These are phyloP conservation scores for Opeltia flavorubescens DNA, from an alignment of 495 filamentous ascomycete genomes.

Conservation along the genomic window DNA sequence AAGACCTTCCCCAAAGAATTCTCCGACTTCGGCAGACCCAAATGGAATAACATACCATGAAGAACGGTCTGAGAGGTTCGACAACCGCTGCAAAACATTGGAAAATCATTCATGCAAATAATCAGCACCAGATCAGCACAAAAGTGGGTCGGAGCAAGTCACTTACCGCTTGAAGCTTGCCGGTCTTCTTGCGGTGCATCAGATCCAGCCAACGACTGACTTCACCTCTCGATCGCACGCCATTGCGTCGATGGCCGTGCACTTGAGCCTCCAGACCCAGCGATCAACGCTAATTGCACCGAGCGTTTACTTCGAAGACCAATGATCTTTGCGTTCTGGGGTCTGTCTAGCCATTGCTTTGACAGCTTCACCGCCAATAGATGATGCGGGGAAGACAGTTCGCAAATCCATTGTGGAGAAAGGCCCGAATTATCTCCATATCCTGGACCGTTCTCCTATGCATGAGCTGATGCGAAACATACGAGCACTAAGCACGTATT, in stretches of 20 bases:
- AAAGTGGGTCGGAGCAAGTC: background rate
- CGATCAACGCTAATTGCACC: background rate
- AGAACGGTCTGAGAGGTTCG: background rate
- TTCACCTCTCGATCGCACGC: too few relatives aligned
- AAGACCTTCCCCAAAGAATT: too few relatives aligned
- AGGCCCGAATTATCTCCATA: too few relatives aligned
- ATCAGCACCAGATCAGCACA: too few relatives aligned
- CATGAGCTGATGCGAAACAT: too few relatives aligned
- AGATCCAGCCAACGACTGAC: background rate
- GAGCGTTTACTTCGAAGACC: too few relatives aligned
- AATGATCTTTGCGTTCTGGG: background rate
- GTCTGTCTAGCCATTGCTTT: too few relatives aligned
- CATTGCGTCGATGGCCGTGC: background rate
- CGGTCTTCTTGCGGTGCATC: background rate
- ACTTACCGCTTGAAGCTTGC: background rate
- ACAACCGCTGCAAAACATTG: background rate
- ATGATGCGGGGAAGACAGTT: too few relatives aligned
- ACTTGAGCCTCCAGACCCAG: background rate
- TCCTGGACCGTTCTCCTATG: too few relatives aligned
- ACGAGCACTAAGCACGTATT: too few relatives aligned
- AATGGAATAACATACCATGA: background rate
- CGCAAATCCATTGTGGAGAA: too few relatives aligned
- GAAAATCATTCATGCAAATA: background rate
- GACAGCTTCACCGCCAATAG: too few relatives aligned
- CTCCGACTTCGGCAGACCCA: background rate